phyloP scores from a whole-genome alignment of 2,329 filamentous ascomycete genomes.

The Teratosphaeriaceae sp. region DNA sequence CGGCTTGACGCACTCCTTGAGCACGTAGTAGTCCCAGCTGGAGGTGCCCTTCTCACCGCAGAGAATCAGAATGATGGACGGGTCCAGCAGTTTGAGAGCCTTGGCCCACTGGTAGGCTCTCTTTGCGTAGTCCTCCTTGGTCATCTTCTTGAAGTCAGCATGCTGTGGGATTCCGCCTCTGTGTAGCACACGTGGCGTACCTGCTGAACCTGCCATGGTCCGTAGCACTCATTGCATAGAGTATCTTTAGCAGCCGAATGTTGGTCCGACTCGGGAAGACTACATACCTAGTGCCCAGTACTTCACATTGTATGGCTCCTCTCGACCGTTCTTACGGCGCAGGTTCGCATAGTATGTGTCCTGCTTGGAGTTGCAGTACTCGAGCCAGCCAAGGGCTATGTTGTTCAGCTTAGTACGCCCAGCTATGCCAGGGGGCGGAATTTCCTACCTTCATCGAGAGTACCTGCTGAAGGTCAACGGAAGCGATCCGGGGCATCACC shows the following conservation, averaged over 20 bases:
- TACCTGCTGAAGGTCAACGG: constrained; percentile 24
- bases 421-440: constrained; percentile 1
- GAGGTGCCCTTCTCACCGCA: constrained; percentile 65
- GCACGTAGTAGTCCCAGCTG: constrained; percentile 66
- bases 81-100: constrained; percentile 64
- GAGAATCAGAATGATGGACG: constrained; percentile 61
- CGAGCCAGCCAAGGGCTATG: constrained; percentile 66
- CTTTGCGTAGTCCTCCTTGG: constrained; percentile 62
- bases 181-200: background rate
- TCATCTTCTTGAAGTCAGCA: constrained; percentile 46
- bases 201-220: constrained; percentile 57
- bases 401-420: constrained; percentile 25
- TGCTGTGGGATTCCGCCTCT: background rate
- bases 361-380: constrained; percentile 75
- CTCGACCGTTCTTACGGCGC: constrained; percentile 65
- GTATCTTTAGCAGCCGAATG: background rate
- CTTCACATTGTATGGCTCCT: constrained; percentile 73
- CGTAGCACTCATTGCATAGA: constrained; percentile 57
- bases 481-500: background rate
- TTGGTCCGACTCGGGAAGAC: no score
- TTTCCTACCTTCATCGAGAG: constrained; percentile 48
- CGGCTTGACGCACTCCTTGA: constrained; percentile 59
- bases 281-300: constrained; percentile 85
- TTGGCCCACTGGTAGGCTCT: constrained; percentile 67
- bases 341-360: constrained; percentile 79